Evolutionary conservation across 2,329 filamentous ascomycete genomes (phyloP).

Genomic region (Calycina marina): DNA sequence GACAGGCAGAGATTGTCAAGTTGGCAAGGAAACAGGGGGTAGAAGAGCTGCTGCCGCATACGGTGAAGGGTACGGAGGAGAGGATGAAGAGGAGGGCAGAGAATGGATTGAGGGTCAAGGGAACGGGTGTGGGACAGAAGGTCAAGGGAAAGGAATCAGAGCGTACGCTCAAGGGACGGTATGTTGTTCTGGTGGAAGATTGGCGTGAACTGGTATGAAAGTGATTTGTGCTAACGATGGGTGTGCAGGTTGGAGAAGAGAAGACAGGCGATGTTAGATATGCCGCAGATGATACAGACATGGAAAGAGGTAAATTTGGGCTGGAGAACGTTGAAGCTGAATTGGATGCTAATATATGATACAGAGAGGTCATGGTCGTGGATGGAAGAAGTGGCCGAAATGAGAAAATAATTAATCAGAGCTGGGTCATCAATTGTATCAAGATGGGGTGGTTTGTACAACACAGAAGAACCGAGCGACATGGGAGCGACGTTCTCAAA

Average conservation of each 20-base stretch:
- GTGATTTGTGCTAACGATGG: background rate
- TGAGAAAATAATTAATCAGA: constrained; percentile 8
- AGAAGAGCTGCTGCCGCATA: constrained; percentile 64
- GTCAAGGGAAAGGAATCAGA: constrained; percentile 96
- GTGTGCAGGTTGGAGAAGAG: constrained; percentile 64
- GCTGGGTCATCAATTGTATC: constrained; percentile 1
- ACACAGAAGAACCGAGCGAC: no score
- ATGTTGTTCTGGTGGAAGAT: constrained; percentile 31
- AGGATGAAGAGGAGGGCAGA: constrained; percentile 59
- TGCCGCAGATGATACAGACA: constrained; percentile 80
- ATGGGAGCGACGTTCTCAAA: constrained; percentile 5
- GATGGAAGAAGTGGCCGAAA: constrained; percentile 63
- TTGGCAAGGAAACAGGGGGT: constrained; percentile 66
- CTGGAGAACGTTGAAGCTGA: background rate
- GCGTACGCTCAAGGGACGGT: constrained; percentile 64
- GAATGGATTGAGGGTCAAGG: constrained; percentile 72
- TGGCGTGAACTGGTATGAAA: no score
- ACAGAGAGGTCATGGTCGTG: constrained; percentile 54
- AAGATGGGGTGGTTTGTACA: constrained; percentile 11
- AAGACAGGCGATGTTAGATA: constrained; percentile 83
- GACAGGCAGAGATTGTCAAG: constrained; percentile 85
- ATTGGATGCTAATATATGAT: constrained; percentile 22
- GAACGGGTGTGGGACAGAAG: constrained; percentile 79
- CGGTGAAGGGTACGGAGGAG: constrained; percentile 59
- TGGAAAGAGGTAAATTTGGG: constrained; percentile 70